Evolutionary conservation across 2,329 filamentous ascomycete species (phyloP), one percentile per base, ranked within the genome.

Genomic region (Aspergillus luchuensis): DNA sequence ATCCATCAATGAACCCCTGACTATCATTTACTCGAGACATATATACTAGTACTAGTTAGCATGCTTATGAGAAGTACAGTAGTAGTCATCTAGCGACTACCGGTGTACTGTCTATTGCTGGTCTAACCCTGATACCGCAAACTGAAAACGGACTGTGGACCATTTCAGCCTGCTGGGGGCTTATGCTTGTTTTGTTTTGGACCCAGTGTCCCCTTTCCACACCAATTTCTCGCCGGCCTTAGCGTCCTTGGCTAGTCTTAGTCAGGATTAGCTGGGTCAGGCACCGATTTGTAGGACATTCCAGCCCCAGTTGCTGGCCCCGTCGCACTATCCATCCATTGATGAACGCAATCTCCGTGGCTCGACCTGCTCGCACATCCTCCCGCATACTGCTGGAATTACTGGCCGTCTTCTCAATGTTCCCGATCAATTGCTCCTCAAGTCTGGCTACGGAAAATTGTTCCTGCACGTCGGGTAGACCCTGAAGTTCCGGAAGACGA

Each of bases 311-410:
- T 4, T 17, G 10, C 21, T 45, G 25, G 11, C 56, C 56, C 28
- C 43, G 56, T 45, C 23, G 38, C 30, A 58, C 56, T n/a, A 58
- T 41, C 56, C 56, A 58, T 11, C 56, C 56, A 21, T 58, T 58
- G 36, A 58, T 58, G 15, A 52, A 58, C 36, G 28, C 36, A n/a
- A 58, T 58, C 21, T 58, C 56, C 5, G 56, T 58, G 7, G 47
- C 33, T 15, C 56, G 47, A 11, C 48, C 47, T n/a, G 49, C 49
- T 11, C 48, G 56, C 15, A 58, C 25, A 58, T 58, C 56, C 17
- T 58, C 56, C 28, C 56, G 48, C 56, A 58, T 58, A 28, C 56
- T 58, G 36, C 56, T 58, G 21, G 56, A 58, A 25, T 58, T 58
- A n/a, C 47, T 33, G 10, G 56, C 56, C 10, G 56, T 58, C 21